phyloP scores from a whole-genome alignment of 2,329 filamentous ascomycete species.

The Penicillium italicum region DNA sequence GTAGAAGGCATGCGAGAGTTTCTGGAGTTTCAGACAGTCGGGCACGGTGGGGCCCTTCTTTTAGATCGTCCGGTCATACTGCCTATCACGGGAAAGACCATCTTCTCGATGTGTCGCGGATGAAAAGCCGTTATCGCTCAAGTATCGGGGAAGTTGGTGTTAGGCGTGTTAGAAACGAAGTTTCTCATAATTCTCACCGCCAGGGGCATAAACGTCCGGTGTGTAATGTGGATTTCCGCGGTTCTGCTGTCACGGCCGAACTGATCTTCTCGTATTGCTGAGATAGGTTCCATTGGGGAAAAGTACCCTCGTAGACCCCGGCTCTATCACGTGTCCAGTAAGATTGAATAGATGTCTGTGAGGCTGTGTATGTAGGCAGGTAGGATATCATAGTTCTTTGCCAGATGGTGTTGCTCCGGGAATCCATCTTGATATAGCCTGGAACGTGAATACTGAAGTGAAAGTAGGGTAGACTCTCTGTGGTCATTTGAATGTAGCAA shows the following conservation, averaged over 20 bases:
- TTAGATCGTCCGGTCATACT: background rate
- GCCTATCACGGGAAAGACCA: background rate
- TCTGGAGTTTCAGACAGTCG: background rate
- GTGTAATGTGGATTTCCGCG: background rate
- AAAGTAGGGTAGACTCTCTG: background rate
- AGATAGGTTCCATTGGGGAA: background rate
- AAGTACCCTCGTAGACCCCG: background rate
- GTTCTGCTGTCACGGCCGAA: background rate
- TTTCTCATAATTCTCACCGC: background rate
- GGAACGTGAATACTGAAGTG: background rate
- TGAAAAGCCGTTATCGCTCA: background rate
- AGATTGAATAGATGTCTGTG: background rate
- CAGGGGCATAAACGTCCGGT: background rate
- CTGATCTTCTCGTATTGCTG: conserved; percentile 7
- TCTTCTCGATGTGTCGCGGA: background rate
- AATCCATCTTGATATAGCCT: background rate
- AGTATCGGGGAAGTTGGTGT: background rate
- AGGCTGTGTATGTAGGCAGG: background rate
- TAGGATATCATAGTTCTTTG: background rate
- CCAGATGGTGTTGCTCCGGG: background rate
- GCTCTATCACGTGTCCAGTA: background rate
- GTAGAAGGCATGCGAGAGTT: background rate
- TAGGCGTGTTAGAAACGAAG: background rate
- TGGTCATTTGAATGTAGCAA: background rate
- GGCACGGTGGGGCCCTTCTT: background rate